Base-by-base conservation (phyloP, 2,329 filamentous ascomycete genomes). In the Pseudopyrenochaeta lycopersici region DNA sequence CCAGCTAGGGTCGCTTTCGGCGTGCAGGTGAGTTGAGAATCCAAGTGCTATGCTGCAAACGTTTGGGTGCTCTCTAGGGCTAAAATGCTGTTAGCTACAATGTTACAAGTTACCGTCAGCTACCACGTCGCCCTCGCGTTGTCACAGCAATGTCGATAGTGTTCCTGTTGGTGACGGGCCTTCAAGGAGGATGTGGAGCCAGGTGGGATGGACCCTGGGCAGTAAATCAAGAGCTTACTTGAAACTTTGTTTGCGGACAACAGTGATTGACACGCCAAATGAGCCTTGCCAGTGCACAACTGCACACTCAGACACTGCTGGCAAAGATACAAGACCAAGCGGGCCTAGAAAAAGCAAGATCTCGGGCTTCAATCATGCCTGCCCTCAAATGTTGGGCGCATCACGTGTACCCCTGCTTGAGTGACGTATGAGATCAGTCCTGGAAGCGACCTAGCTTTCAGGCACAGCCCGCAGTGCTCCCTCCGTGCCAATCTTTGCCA, bases 161-260 rank as follows among this genome's bases (percentile, higher is more conserved):
- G 47, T 49, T 39, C 49, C 51, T 47, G 52, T 44, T 52, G 44
- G 45, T 33, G 51, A 52, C 27, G 9, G 23, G 27, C 14, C 7
- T 31, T 15, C 32, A 47, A 47, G 21, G 17, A 40, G 31, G 35
- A 11, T 35, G 51, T 40, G 46, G 47, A 58, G 23, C 23, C 23
- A 9, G 47, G 35, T 56, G 56, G 56, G 56, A 58, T 58, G 46
- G 30, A 56, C 56, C 56, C 52, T 58, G 45, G 52, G 44, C 44
- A 29, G 11, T 10, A 29, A 33, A 36, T 30, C 35, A 38, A 18
- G 32, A 27, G 18, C 33, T 36, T 7, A 27, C 43, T 46, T 38
- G 21, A n/a, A 29, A 21, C 39, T 27, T 41, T 27, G 41, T 32
- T 31, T 32, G 29, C 41, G 29, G 41, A 32, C 41, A 41, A 18